phyloP scores from a whole-genome alignment of 306 rosid species.

The Quercus engelmannii region DNA sequence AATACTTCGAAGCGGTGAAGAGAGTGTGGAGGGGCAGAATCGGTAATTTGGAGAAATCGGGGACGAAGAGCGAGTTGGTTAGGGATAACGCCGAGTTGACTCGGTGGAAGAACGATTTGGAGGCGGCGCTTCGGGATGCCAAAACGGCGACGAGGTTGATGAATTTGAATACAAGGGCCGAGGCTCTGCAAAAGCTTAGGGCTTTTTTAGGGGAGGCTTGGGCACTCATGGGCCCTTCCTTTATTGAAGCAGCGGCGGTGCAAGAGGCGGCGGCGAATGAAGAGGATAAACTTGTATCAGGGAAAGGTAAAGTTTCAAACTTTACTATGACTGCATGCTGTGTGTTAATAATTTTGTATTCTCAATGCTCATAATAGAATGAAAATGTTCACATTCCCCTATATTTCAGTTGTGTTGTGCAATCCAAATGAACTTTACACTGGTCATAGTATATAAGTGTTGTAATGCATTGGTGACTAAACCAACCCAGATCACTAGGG shows the following conservation, averaged over 20 bases:
- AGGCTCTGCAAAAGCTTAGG: slow-evolving; percentile 39
- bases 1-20: slow-evolving; percentile 17
- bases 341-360: too few species aligned
- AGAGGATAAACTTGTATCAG: too few species aligned
- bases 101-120: slow-evolving; percentile 41
- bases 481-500: too few species aligned
- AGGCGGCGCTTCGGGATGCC: slow-evolving; percentile 53
- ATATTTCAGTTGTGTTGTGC: too few species aligned
- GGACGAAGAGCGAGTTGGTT: slow-evolving; percentile 19
- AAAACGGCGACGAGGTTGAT: slow-evolving; percentile 37
- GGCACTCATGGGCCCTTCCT: slow-evolving; percentile 50
- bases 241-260: slow-evolving; percentile 28
- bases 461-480: too few species aligned
- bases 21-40: slow-evolving; percentile 52
- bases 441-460: too few species aligned
- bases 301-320: too few species aligned
- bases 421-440: too few species aligned
- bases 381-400: too few species aligned
- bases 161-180: slow-evolving; percentile 40
- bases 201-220: slow-evolving; percentile 56
- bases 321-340: too few species aligned
- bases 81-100: slow-evolving; percentile 31
- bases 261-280: too few species aligned
- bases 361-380: too few species aligned
- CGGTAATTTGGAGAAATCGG: slow-evolving; percentile 16